Evolutionary conservation across 495 filamentous ascomycete species (phyloP), one percentile per base, ranked within the genome.

Genomic region (Peziza echinospora): DNA sequence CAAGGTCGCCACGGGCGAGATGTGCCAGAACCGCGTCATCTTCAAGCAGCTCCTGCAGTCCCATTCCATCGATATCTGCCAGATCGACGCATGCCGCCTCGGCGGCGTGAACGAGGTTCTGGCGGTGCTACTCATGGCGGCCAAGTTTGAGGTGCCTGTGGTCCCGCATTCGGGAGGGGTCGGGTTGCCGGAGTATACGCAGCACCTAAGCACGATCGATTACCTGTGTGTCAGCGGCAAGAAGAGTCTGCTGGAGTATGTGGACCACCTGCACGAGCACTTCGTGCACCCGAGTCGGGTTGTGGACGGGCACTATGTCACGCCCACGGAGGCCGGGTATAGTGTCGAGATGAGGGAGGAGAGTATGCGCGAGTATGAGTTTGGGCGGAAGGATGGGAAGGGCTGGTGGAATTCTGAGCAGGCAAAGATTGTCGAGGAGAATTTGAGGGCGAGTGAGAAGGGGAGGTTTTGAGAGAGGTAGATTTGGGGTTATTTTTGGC

Each of bases 21-120:
- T 93, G 85, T 91, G 83, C 66, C 85, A 93, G 68, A 93, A 93
- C 65, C 72, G 85, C 6, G 81, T 92, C 8, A 71, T 93, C 48
- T 92, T 93, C 71, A 93, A 93, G 71, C 85, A 93, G 64, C 70
- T 93, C 41, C 67, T 93, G 21, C 72, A 76, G 53, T 63, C 73
- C 25, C 75, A 78, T 46, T 82, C 84, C 39, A 76, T 94, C 58
- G 85, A 87, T 52, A 72, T 92, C 6, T 82, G 83, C 55, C 86
- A 94, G 63, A 77, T 87, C 50, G 86, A 94, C 52, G 86, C 86
- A 1, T 94, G 86, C 67, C 72, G 86, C 17, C 68, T 94, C 49
- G 86, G 86, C 26, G 86, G 86, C 42, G 80, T 93, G 5, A 93
- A 93, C 62, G 86, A 94, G 61, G 84, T 87, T 16, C 67, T 94